Percentiles rank a stretch among this genome's conserved stretches.
Conservation (phyloP, 331 rosid species). For the Quercus tomentella region DNA sequence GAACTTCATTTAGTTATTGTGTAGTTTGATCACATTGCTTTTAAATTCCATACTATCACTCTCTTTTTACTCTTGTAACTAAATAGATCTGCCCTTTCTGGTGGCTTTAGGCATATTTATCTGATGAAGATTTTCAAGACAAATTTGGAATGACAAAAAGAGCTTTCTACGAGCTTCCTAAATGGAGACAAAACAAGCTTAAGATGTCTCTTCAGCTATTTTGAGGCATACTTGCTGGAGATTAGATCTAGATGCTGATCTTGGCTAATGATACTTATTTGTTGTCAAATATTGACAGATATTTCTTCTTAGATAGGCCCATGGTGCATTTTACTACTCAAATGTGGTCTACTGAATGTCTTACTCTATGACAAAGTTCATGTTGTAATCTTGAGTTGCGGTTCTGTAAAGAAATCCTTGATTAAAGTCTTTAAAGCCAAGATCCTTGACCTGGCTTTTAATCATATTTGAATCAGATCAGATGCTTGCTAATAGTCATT, state of each 20-base stretch:
- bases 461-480: too few species aligned
- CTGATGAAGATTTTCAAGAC: conserved; percentile 71
- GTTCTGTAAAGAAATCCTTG: not conserved
- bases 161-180: conserved; percentile 76
- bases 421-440: not conserved
- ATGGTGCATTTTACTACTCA: not conserved
- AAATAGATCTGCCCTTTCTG: conserved; percentile 10
- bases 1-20: not conserved
- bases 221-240: conserved; percentile 28
- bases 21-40: not conserved
- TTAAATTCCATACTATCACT: not conserved
- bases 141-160: conserved; percentile 64
- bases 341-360: not conserved
- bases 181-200: conserved; percentile 95
- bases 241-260: conserved; percentile 5
- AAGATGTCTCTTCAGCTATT: conserved; percentile 78
- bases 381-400: not conserved
- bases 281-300: not conserved
- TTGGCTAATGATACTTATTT: not conserved
- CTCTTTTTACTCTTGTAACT: not conserved
- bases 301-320: not conserved
- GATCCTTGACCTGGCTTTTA: too few species aligned
- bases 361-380: not conserved
- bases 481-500: too few species aligned
- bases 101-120: conserved; percentile 69